Conservation (phyloP, 768 basidiomycete genomes). For the Amanita phalloides region DNA sequence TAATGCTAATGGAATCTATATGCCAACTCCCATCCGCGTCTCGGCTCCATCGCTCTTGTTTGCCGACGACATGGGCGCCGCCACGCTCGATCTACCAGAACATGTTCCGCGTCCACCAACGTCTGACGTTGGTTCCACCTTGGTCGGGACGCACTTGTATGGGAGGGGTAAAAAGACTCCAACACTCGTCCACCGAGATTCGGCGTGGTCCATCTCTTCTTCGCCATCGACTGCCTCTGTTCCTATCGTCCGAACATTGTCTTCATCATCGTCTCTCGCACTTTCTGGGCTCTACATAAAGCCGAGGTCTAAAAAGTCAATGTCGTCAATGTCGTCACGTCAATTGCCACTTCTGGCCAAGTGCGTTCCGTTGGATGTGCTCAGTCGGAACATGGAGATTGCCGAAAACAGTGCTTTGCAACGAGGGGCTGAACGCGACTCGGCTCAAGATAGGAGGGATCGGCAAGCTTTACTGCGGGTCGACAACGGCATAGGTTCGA, state of each 20-base stretch:
- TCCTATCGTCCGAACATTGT: not conserved
- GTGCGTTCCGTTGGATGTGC: conserved; percentile 4
- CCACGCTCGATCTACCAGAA: not conserved
- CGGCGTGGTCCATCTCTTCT: conserved; percentile 1
- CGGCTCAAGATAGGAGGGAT: not conserved
- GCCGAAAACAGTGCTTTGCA: not conserved
- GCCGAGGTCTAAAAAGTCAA: not conserved
- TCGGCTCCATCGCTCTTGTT: not conserved
- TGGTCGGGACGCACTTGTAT: not conserved
- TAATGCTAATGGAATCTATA: not conserved
- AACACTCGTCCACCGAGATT: not conserved
- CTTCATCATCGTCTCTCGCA: not conserved
- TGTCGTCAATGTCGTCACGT: not conserved
- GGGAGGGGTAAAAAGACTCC: not conserved
- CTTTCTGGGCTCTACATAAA: not conserved
- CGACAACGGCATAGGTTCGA: conserved; percentile 1
- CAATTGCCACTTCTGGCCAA: not conserved
- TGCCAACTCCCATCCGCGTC: not conserved
- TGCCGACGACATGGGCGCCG: not conserved
- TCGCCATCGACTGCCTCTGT: not conserved
- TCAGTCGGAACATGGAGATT: conserved; percentile 3
- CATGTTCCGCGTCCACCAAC: not conserved
- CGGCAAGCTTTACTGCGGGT: not conserved
- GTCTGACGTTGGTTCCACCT: not conserved
- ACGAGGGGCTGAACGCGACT: not conserved